phyloP scores from a whole-genome alignment of 768 basidiomycete genomes.

The Russula sp. region DNA sequence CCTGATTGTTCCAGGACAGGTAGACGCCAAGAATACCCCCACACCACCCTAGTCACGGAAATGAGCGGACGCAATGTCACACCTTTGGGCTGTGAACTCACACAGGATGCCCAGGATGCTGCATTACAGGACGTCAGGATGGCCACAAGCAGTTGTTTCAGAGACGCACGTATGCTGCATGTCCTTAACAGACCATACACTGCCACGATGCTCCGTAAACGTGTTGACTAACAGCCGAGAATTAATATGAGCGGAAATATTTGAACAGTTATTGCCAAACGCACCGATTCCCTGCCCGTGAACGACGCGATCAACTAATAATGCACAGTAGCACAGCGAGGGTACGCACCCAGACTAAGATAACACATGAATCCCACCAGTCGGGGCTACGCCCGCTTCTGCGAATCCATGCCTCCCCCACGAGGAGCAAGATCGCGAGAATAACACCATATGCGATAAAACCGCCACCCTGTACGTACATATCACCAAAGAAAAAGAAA shows the following conservation, averaged over 20 bases:
- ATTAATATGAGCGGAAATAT: neutral
- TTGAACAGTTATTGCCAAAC: neutral
- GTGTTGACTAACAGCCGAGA: conserved; percentile 59
- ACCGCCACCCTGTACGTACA: conserved; percentile 53
- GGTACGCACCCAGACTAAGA: conserved; percentile 45
- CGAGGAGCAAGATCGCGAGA: conserved; percentile 69
- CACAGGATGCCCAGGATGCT: conserved; percentile 73
- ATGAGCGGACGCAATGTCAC: neutral
- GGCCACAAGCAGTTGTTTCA: conserved; percentile 3
- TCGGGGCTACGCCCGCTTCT: conserved; percentile 71
- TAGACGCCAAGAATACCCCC: conserved; percentile 88
- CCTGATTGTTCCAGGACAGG: conserved; percentile 72
- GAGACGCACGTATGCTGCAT: conserved; percentile 84
- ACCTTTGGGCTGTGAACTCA: conserved; percentile 32
- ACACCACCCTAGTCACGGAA: conserved; percentile 66
- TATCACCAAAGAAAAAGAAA: neutral
- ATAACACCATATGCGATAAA: conserved; percentile 86
- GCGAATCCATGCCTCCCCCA: conserved; percentile 73
- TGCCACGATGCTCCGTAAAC: conserved; percentile 85
- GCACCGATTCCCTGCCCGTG: conserved; percentile 24
- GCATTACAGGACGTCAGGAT: conserved; percentile 2
- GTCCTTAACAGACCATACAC: conserved; percentile 81
- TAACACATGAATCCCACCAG: conserved; percentile 77
- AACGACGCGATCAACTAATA: neutral
- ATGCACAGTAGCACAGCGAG: neutral